These are phyloP conservation scores for Nitzschia inconspicua DNA, from an alignment of 108 stramenopile genomes.

Conservation along the genomic window DNA sequence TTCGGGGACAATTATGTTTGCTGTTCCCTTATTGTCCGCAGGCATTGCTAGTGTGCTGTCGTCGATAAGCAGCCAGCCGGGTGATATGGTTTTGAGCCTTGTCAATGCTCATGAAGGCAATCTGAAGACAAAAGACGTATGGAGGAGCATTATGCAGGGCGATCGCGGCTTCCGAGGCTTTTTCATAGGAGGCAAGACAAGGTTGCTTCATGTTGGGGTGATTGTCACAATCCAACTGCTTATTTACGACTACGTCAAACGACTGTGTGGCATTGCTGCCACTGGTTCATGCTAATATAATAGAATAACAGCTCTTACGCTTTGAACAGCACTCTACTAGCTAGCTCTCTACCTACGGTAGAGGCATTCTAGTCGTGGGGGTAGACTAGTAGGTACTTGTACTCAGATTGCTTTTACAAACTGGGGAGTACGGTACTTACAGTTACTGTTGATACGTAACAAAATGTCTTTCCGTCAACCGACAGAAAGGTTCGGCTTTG, in stretches of 20 bases:
- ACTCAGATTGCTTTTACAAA: too few relatives aligned
- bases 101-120: conserved; percentile 67
- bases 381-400: too few relatives aligned
- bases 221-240: conserved; percentile 89
- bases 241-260: conserved; percentile 86
- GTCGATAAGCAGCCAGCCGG: conserved; percentile 83
- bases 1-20: conserved; percentile 30
- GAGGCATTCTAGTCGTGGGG: too few relatives aligned
- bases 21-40: conserved; percentile 71
- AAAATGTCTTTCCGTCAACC: too few relatives aligned
- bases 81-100: conserved; percentile 84
- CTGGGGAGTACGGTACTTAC: too few relatives aligned
- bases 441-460: neutral
- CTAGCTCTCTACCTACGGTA: too few relatives aligned
- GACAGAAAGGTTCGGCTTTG: too few relatives aligned
- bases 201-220: conserved; percentile 83
- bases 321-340: too few relatives aligned
- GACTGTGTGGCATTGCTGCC: conserved; percentile 68
- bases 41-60: conserved; percentile 67
- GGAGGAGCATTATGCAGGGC: conserved; percentile 44
- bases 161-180: conserved; percentile 55
- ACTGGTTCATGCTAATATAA: conserved; percentile 38
- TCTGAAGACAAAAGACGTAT: conserved; percentile 42
- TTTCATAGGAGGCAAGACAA: conserved; percentile 69
- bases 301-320: too few relatives aligned